phyloP scores from a whole-genome alignment of 768 basidiomycete genomes.

The Kwoniella mangroviensis region DNA sequence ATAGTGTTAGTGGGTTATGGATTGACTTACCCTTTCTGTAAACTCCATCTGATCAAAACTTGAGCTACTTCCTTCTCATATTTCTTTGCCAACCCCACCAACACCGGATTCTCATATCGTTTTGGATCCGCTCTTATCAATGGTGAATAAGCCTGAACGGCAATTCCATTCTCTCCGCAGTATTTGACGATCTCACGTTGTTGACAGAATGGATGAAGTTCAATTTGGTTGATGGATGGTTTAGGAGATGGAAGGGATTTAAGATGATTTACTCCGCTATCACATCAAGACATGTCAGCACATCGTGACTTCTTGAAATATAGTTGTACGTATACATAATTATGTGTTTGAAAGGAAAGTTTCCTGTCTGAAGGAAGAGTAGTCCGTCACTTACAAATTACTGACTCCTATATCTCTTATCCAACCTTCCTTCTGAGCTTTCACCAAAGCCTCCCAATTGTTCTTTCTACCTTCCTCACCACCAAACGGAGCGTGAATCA shows the following conservation, averaged over 20 bases:
- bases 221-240: slow-evolving; percentile 55
- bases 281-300: neutral
- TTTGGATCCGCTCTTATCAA: slow-evolving; percentile 62
- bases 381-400: slow-evolving; percentile 39
- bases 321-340: neutral
- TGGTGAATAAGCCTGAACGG: slow-evolving; percentile 57
- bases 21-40: slow-evolving; percentile 60
- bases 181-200: slow-evolving; percentile 76
- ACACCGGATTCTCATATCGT: slow-evolving; percentile 31
- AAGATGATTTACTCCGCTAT: slow-evolving; percentile 53
- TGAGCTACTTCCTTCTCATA: slow-evolving; percentile 58
- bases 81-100: slow-evolving; percentile 44
- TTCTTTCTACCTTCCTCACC: slow-evolving; percentile 51
- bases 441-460: slow-evolving; percentile 38
- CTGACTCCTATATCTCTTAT: slow-evolving; percentile 50
- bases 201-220: slow-evolving; percentile 67
- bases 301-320: neutral
- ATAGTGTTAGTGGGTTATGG: no score
- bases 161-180: slow-evolving; percentile 67
- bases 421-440: slow-evolving; percentile 48
- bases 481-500: slow-evolving; percentile 56
- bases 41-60: slow-evolving; percentile 61
- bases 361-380: no score
- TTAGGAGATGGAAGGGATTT: slow-evolving; percentile 42
- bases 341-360: neutral